Percentiles rank a stretch among this genome's conserved stretches.
These are phyloP conservation scores for Pleomassaria siparia DNA, from an alignment of 2,329 filamentous ascomycete genomes.

Conservation along the genomic window DNA sequence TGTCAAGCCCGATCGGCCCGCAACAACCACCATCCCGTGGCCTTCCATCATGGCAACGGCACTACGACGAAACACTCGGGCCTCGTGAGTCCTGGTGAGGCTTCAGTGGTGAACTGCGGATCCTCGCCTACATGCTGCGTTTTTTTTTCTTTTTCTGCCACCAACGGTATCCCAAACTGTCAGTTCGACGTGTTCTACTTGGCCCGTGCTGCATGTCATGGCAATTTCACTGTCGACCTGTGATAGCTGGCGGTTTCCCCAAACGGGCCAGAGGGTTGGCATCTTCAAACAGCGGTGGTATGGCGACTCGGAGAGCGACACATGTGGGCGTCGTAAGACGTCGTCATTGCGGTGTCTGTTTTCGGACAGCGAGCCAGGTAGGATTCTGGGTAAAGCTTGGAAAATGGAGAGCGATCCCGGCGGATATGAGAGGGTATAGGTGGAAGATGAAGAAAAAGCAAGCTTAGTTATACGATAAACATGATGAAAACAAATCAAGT, in stretches of 20 bases:
- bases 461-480: not conserved
- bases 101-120: not conserved
- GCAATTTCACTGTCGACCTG: not conserved
- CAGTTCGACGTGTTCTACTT: not conserved
- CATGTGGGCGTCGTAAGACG: not conserved
- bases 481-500: not conserved
- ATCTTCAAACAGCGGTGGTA: not conserved
- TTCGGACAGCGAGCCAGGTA: not conserved
- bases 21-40: not conserved
- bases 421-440: not conserved
- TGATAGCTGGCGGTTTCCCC: not conserved
- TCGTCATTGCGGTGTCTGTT: not conserved
- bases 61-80: not conserved
- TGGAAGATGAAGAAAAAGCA: not conserved
- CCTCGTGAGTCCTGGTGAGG: constrained; percentile 3
- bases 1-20: too few relatives aligned
- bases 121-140: not conserved
- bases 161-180: not conserved
- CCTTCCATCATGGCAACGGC: not conserved
- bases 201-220: not conserved
- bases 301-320: not conserved
- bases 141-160: not conserved
- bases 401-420: not conserved
- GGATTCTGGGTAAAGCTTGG: not conserved
- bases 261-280: not conserved